Evolutionary conservation across 1,284 basidiomycete species (phyloP).

Genomic region (Heterobasidion occidentale): DNA sequence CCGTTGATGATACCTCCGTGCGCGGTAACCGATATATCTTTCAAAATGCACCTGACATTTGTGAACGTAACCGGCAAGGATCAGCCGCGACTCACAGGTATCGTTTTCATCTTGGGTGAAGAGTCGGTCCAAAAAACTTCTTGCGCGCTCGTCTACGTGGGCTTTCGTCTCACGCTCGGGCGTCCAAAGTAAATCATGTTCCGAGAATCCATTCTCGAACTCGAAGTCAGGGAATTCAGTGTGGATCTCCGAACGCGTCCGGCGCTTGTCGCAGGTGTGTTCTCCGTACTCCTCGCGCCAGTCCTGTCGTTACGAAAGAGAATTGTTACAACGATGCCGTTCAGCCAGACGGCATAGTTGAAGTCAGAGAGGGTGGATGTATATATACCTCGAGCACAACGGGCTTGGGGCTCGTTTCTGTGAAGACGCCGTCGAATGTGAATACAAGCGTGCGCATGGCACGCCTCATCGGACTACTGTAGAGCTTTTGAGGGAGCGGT

Average conservation of each 20-base stretch:
- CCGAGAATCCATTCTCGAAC: constrained; percentile 63
- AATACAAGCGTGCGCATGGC: constrained; percentile 63
- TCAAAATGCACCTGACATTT: neutral
- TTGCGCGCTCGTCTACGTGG: constrained; percentile 49
- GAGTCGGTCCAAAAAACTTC: constrained; percentile 51
- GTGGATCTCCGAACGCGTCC: constrained; percentile 44
- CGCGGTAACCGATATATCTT: constrained; percentile 59
- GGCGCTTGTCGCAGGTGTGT: constrained; percentile 70
- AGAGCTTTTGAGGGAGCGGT: constrained; percentile 55
- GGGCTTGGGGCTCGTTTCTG: constrained; percentile 8
- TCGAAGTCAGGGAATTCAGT: constrained; percentile 50
- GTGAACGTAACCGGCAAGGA: neutral
- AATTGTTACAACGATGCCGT: neutral
- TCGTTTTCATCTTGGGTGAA: constrained; percentile 40
- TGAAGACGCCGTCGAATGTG: constrained; percentile 42
- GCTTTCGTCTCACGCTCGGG: constrained; percentile 54
- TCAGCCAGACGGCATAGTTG: neutral
- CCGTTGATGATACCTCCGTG: constrained; percentile 56
- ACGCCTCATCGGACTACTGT: constrained; percentile 67
- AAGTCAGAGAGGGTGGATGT: neutral
- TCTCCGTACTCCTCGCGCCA: constrained; percentile 62
- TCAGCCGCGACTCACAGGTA: constrained; percentile 35
- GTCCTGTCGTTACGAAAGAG: constrained; percentile 29
- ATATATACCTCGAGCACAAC: constrained; percentile 22
- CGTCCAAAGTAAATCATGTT: constrained; percentile 68